These are phyloP conservation scores for Penicillium paxilli DNA, from an alignment of 495 filamentous ascomycete species.

Conservation along the genomic window DNA sequence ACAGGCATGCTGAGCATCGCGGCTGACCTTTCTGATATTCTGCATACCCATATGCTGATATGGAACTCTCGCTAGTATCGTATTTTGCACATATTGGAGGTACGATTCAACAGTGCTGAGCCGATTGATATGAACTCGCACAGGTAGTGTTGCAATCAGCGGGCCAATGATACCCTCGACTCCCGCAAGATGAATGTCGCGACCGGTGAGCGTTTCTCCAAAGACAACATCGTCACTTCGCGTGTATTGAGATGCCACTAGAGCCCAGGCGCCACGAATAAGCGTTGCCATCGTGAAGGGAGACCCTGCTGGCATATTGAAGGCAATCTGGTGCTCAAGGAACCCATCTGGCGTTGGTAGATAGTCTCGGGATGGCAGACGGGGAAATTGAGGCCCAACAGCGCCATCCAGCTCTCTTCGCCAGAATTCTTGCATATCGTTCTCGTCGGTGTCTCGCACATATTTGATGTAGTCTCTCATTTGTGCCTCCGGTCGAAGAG, in stretches of 20 bases:
- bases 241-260: conserved; percentile 54
- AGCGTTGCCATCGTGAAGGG: conserved; percentile 57
- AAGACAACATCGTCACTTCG: conserved; percentile 56
- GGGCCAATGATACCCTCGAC: conserved; percentile 53
- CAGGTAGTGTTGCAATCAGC: conserved; percentile 65
- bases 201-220: conserved; percentile 57
- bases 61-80: conserved; percentile 51
- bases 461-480: conserved; percentile 47
- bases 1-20: conserved; percentile 63
- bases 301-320: conserved; percentile 34
- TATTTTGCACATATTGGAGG: conserved; percentile 51
- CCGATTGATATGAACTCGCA: conserved; percentile 47
- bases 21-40: conserved; percentile 62
- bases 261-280: conserved; percentile 63
- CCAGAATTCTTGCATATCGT: conserved; percentile 43
- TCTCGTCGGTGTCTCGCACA: conserved; percentile 34
- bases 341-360: conserved; percentile 53
- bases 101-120: conserved; percentile 29
- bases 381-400: conserved; percentile 56
- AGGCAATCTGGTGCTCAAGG: conserved; percentile 49
- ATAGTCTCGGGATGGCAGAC: conserved; percentile 54
- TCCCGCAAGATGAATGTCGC: conserved; percentile 46
- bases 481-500: conserved; percentile 20
- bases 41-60: conserved; percentile 71
- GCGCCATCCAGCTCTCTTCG: conserved; percentile 50